Evolutionary conservation across 768 basidiomycete species (phyloP), one percentile per base, ranked within the genome.

Genomic region (Boletellus ananiceps): DNA sequence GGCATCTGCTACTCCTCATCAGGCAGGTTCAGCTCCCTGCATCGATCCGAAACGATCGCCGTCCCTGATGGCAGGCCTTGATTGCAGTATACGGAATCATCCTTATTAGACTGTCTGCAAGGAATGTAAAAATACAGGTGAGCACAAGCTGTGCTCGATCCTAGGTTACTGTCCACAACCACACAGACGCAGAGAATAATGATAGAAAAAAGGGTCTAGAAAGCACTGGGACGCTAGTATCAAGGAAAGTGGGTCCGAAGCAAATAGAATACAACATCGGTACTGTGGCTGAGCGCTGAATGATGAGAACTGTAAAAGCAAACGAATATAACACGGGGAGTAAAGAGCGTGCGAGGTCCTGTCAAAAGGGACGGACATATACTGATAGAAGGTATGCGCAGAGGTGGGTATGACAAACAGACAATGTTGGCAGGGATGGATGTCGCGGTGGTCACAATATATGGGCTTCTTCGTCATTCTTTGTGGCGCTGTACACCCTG

Each of bases 401-500:
- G 23, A 46, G 23, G 51, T 37, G 36, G 19, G 21, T 48, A n/a
- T 19, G 14, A 21, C 16, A 31, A 6, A 25, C 14, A 50, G 21
- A 49, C 16, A 39, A 31, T 43, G 8, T n/a, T 42, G 37, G 23
- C 42, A 44, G 37, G 18, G 7, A 33, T 16, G 39, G 21, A 33
- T 46, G 36, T 44, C 39, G 29, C 46, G 18, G 42, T 16, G 21
- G 47, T 65, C 46, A 61, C 49, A 48, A 40, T 40, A 63, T 18
- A 32, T 63, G 62, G 14, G 55, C 52, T 37, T 68, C 67, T 38
- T 62, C 60, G 32, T 67, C 57, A 21, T 56, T 49, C 59, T 82
- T 83, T 46, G 71, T 62, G 14, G 79, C 80, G 36, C 74, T 65
- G 57, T 74, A 82, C 8, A 83, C 74, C 34, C 71, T 72, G 46